Base-by-base conservation (phyloP, 805 yeast genomes). In the Hanseniaspora valbyensis region DNA sequence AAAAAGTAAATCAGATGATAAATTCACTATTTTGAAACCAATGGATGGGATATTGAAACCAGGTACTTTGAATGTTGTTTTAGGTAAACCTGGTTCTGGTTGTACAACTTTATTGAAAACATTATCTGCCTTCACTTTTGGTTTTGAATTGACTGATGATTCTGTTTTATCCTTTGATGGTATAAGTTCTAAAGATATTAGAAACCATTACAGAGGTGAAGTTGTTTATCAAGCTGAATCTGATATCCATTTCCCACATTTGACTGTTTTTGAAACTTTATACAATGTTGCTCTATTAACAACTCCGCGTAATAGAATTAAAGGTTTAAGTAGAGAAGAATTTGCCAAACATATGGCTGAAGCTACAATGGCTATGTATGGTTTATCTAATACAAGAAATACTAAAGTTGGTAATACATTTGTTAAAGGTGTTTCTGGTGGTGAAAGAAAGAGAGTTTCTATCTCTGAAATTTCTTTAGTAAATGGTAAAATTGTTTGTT, bases 391-490 rank as follows among this genome's bases (percentile, higher is more conserved):
- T 61, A 76, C 84, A 7, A 69, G 69, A 54, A 67, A 75, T 60
- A 77, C 83, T 16, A 74, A 73, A 55, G 83, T 78, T 32, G 83
- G 83, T 53, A 72, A 72, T 59, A 82, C 77, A 54, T 69, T 73
- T 38, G 72, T 81, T 28, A 73, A 85, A 61, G 84, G 87, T 68
- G 84, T 81, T 38, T 80, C 90, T 46, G 90, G 94, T 59, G 92
- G 94, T 71, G 92, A 84, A 67, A 70, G 94, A 56, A 83, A 83
- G 66, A 76, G 94, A 69, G 90, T 84, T 2, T 81, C 90, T 10
- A 79, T 84, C 58, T 86, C 88, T 10, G 95, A 84, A 66, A 83
- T 83, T 1, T 67, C 81, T 42, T 74, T 82, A 42, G 71, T 80
- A 44, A 77, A 80, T 26, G 81, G 86, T 28, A 68, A 75, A 44